These are phyloP conservation scores for Neofusicoccum ribis DNA, from an alignment of 2,329 filamentous ascomycete species.

Conservation along the genomic window DNA sequence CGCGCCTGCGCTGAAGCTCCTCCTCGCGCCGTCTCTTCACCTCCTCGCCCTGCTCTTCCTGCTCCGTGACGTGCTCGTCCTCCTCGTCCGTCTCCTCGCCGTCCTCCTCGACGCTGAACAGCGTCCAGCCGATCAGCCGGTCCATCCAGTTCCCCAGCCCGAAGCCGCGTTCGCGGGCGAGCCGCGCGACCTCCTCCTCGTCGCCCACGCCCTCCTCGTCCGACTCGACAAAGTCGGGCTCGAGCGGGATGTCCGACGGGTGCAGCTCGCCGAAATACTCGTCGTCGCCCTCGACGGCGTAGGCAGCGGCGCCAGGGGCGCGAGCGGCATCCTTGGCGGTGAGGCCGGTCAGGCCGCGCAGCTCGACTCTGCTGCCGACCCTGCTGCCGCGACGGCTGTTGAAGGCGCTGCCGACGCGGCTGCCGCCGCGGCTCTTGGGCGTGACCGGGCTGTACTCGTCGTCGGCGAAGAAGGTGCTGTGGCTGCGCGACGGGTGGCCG, in stretches of 20 bases:
- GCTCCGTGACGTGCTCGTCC: constrained; percentile 29
- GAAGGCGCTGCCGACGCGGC: constrained; percentile 26
- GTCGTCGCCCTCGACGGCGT: constrained; percentile 25
- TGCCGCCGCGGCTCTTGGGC: constrained; percentile 14
- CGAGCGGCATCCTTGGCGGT: not conserved
- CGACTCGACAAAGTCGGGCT: constrained; percentile 54
- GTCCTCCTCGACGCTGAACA: constrained; percentile 57
- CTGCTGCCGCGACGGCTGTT: constrained; percentile 13
- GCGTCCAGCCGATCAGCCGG: constrained; percentile 57
- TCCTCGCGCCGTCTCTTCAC: constrained; percentile 32
- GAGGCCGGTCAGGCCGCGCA: constrained; percentile 3
- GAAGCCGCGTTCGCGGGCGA: constrained; percentile 54
- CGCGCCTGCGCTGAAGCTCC: constrained; percentile 37
- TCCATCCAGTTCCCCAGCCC: constrained; percentile 60
- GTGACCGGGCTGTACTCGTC: constrained; percentile 32
- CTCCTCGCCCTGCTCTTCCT: constrained; percentile 36
- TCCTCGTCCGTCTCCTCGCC: constrained; percentile 39
- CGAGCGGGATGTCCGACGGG: constrained; percentile 24
- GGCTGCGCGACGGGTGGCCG: constrained; percentile 15
- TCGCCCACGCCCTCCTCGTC: constrained; percentile 46
- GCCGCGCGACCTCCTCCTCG: constrained; percentile 54
- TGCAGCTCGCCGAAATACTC: constrained; percentile 34
- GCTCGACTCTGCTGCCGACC: constrained; percentile 12
- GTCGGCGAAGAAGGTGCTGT: constrained; percentile 28
- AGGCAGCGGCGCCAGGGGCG: not conserved